Evolutionary conservation across 75 land plant genomes (phyloP).

Genomic region (Sequoia sempervirens): DNA sequence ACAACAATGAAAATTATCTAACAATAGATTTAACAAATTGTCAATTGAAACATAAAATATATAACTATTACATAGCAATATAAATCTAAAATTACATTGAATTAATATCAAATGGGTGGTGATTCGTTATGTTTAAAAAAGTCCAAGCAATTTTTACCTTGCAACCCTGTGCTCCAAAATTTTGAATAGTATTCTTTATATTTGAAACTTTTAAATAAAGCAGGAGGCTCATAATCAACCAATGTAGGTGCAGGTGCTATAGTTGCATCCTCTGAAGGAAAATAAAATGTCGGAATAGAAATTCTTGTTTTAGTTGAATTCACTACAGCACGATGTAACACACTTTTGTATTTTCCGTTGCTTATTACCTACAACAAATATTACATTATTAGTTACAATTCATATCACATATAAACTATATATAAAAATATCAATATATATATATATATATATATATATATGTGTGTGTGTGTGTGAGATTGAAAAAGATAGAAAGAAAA

Average conservation of each 20-base stretch:
- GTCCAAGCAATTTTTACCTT: slow-evolving; percentile 46
- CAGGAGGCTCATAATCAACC: slow-evolving; percentile 20
- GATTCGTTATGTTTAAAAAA: slow-evolving; percentile 20
- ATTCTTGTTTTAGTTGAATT: slow-evolving; percentile 36
- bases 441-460: not conserved
- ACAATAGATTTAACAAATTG: too few relatives aligned
- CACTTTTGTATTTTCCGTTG: slow-evolving; percentile 61
- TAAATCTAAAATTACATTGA: too few relatives aligned
- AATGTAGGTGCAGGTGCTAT: slow-evolving; percentile 37
- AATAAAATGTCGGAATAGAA: slow-evolving; percentile 55
- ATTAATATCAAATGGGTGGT: not conserved
- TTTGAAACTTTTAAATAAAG: slow-evolving; percentile 31
- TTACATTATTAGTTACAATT: not conserved
- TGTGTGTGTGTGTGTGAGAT: too few relatives aligned
- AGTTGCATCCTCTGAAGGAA: slow-evolving; percentile 42
- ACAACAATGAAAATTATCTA: too few relatives aligned
- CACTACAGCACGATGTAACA: slow-evolving; percentile 52
- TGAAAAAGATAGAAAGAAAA: too few relatives aligned
- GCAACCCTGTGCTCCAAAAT: slow-evolving; percentile 56
- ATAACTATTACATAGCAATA: too few relatives aligned
- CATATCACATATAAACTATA: too few relatives aligned
- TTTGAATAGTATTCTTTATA: slow-evolving; percentile 46
- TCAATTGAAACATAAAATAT: too few relatives aligned
- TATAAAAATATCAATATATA: not conserved
- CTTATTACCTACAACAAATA: slow-evolving; percentile 34